Conservation (phyloP, 768 basidiomycete species). For the Podaxis sp. region DNA sequence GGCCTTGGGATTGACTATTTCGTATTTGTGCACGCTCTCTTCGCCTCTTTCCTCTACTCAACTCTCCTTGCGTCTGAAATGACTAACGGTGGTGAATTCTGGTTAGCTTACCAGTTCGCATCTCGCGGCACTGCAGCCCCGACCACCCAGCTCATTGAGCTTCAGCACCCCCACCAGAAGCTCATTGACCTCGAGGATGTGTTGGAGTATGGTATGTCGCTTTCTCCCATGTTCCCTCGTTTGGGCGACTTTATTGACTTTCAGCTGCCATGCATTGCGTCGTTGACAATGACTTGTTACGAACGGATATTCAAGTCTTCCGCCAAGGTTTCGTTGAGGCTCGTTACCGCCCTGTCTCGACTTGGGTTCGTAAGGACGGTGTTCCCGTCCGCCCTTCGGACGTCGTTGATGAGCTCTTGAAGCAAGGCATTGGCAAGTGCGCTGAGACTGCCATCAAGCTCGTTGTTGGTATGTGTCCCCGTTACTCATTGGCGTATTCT, state of each 20-base stretch:
- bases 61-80: neutral
- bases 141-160: slow-evolving; percentile 47
- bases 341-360: slow-evolving; percentile 37
- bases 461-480: slow-evolving; percentile 38
- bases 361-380: slow-evolving; percentile 43
- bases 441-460: slow-evolving; percentile 43
- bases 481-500: neutral
- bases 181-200: slow-evolving; percentile 47
- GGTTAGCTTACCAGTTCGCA: slow-evolving; percentile 47
- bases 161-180: slow-evolving; percentile 38
- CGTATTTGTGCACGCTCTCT: neutral
- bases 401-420: slow-evolving; percentile 32
- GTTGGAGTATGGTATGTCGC: slow-evolving; percentile 37
- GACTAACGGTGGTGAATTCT: slow-evolving; percentile 31
- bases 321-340: slow-evolving; percentile 45
- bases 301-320: slow-evolving; percentile 28
- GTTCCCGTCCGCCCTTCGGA: slow-evolving; percentile 33
- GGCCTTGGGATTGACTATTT: neutral
- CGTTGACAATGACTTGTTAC: neutral
- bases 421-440: slow-evolving; percentile 38
- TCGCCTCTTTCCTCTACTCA: neutral
- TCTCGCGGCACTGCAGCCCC: slow-evolving; percentile 39
- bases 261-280: slow-evolving; percentile 8
- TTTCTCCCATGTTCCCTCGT: neutral
- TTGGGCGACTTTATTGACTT: slow-evolving; percentile 18